A percentile compares a stretch with the other conserved stretches of the same genome.
These are phyloP conservation scores for Diaporthe caulivora DNA, from an alignment of 2,329 filamentous ascomycete species.

Conservation along the genomic window DNA sequence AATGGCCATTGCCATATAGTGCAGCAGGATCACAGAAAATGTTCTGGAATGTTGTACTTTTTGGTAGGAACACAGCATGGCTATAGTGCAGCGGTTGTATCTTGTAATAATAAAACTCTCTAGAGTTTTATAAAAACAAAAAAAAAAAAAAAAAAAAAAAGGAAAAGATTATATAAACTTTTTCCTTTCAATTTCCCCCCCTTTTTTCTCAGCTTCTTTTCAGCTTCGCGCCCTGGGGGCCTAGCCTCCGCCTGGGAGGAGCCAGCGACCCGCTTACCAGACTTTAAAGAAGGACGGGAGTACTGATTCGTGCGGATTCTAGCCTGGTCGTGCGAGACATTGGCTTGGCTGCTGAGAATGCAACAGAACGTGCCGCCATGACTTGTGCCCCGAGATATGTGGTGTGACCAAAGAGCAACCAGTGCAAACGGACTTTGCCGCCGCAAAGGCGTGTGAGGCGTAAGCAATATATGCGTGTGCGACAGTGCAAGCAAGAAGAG, in stretches of 20 bases:
- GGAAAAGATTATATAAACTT: too few relatives aligned
- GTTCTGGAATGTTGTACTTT: too few relatives aligned
- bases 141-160: too few relatives aligned
- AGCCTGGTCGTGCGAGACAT: not conserved
- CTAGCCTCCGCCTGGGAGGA: too few relatives aligned
- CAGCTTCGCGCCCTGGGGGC: not conserved
- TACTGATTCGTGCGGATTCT: not conserved
- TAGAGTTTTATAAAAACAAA: too few relatives aligned
- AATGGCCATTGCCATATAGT: too few relatives aligned
- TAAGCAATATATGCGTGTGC: not conserved
- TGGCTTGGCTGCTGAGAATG: not conserved
- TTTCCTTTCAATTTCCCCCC: too few relatives aligned
- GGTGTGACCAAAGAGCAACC: not conserved
- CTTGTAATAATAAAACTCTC: too few relatives aligned
- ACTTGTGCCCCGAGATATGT: not conserved
- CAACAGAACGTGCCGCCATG: conserved; percentile 4
- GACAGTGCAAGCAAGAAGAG: not conserved
- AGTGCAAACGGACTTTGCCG: not conserved
- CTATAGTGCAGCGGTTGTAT: too few relatives aligned
- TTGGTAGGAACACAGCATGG: too few relatives aligned
- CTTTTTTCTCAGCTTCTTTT: too few relatives aligned
- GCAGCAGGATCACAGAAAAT: too few relatives aligned
- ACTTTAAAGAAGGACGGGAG: not conserved
- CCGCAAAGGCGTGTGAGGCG: not conserved
- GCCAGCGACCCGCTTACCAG: not conserved